Base-by-base conservation (phyloP, 1,139 yeast species). In the Saccharomyces hybrid region DNA sequence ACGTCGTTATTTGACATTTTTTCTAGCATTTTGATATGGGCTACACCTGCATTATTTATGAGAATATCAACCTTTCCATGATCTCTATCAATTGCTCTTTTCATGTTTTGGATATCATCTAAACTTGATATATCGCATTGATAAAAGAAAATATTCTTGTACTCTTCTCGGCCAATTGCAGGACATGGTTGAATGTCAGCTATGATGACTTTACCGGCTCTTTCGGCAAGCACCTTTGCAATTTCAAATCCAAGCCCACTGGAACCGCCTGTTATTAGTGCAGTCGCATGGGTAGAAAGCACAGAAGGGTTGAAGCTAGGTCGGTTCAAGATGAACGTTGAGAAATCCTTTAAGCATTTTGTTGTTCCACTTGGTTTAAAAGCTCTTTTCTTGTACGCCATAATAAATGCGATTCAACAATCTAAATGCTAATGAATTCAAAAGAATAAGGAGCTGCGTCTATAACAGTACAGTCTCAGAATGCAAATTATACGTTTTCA, bases 31-130 rank as follows among this genome's bases (percentile, higher is more conserved):
- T 81, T 79, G 0, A 89, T 90, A 8, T 76, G 74, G 27, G 82
- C 76, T 48, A 88, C 78, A 0, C 88, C 98, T 0, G 97, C 97
- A 67, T 91, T 90, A 69, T 89, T 89, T 51, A 91, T 77, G 13
- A 91, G 72, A 2, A 88, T 76, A 0, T 89, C 79, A 1, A 85
- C 84, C 0, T 66, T 62, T 0, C 96, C 95, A 14, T 83, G 68
- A 55, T 66, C 63, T 6, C 54, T 26, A 41, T 66, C 64, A 29
- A 87, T 78, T n/a, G 52, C 59, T 4, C 65, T 62, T 29, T 75
- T 76, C 46, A 73, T 57, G 5, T 67, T 65, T 28, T 65, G 57
- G 1, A 88, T 76, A 34, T 76, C 74, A 2, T 67, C 63, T 28
- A 75, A 57, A 55, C 79, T 70, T 50, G 91, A 75, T 7, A 90